Evolutionary conservation across 2,329 filamentous ascomycete genomes (phyloP).

Genomic region (Cryphonectria nitschkei): DNA sequence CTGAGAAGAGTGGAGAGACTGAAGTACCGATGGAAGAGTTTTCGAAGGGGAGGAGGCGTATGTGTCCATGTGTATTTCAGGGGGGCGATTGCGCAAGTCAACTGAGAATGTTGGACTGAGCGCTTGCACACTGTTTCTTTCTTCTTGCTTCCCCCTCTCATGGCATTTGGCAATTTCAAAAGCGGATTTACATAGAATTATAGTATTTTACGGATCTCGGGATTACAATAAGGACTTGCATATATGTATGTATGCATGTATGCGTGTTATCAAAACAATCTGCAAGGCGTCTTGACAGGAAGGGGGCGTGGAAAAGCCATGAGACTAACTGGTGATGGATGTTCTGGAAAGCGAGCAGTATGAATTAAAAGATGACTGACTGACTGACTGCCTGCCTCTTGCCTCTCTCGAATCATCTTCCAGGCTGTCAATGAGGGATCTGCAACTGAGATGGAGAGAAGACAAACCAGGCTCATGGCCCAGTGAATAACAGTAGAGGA

Average conservation of each 20-base stretch:
- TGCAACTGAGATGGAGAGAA: too few relatives aligned
- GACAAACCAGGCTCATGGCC: too few relatives aligned
- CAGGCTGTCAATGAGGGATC: too few relatives aligned
- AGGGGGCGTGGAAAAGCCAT: too few relatives aligned
- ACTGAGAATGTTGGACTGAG: not conserved
- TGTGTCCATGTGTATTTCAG: too few relatives aligned
- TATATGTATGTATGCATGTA: not conserved
- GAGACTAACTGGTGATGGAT: too few relatives aligned
- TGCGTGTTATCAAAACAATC: not conserved
- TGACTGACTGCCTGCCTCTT: too few relatives aligned
- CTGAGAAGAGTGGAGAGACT: conserved; percentile 31
- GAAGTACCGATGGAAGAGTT: not conserved
- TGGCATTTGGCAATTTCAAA: not conserved
- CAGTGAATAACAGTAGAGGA: too few relatives aligned
- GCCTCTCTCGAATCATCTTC: too few relatives aligned
- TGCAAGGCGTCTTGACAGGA: not conserved
- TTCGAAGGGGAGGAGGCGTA: not conserved
- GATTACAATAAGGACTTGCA: not conserved
- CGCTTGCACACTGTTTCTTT: not conserved
- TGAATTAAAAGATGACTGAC: too few relatives aligned
- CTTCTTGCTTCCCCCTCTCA: not conserved
- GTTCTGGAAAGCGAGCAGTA: too few relatives aligned
- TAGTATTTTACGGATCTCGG: not conserved
- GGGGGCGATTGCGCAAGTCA: not conserved
- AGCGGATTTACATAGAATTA: not conserved